Evolutionary conservation across 139 green algal genomes (phyloP).

Genomic region (Tetraselmis striata): DNA sequence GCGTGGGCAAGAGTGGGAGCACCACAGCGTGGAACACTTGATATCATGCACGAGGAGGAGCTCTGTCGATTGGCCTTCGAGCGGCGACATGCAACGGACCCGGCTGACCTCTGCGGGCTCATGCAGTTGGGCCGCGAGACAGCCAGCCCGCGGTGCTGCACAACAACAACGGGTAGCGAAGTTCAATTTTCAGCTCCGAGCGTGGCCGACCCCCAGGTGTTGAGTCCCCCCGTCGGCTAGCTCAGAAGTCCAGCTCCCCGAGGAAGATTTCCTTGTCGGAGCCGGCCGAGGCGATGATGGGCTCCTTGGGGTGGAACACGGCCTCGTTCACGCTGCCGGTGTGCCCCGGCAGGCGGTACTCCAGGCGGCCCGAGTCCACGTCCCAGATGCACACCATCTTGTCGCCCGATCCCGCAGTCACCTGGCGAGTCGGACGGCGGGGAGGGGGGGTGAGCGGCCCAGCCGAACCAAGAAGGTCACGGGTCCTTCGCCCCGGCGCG

Average conservation of each 20-base stretch:
- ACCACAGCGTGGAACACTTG: too few relatives aligned
- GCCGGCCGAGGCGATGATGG: conserved; percentile 67
- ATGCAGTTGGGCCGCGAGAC: too few relatives aligned
- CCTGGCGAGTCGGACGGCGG: conserved; percentile 17
- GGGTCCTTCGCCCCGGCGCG: too few relatives aligned
- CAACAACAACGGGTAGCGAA: too few relatives aligned
- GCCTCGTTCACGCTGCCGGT: conserved; percentile 86
- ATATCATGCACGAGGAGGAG: too few relatives aligned
- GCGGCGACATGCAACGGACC: too few relatives aligned
- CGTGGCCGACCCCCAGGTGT: too few relatives aligned
- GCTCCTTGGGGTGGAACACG: conserved; percentile 89
- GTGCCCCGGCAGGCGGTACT: conserved; percentile 91
- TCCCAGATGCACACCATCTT: conserved; percentile 80
- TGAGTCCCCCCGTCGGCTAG: not conserved
- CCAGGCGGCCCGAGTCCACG: conserved; percentile 38
- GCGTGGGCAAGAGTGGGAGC: too few relatives aligned
- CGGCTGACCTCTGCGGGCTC: too few relatives aligned
- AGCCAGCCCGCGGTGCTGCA: too few relatives aligned
- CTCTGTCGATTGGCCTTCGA: too few relatives aligned
- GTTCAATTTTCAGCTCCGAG: too few relatives aligned
- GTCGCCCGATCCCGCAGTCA: conserved; percentile 78
- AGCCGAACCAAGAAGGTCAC: not conserved
- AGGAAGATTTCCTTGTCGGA: conserved; percentile 80
- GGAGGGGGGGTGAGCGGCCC: not conserved
- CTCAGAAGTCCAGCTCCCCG: conserved; percentile 56